A percentile compares a stretch with the other conserved stretches of the same genome.
Conservation (phyloP, 2,329 filamentous ascomycete species). For the Xylariaceae sp. region DNA sequence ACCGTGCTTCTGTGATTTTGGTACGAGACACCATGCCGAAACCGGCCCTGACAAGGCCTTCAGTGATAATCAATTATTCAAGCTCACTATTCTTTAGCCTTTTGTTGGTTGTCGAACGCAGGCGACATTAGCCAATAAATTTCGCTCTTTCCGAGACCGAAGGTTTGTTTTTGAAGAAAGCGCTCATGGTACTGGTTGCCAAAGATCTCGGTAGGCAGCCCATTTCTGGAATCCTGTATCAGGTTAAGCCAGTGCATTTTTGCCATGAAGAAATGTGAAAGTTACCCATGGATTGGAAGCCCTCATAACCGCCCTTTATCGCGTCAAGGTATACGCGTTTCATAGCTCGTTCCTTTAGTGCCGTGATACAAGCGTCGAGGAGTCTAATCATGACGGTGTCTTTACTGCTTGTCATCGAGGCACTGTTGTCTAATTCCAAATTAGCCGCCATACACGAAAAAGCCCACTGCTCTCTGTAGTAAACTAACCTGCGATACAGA, state of each 20-base stretch:
- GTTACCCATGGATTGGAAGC: constrained; percentile 50
- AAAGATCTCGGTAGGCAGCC: constrained; percentile 54
- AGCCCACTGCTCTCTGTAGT: neutral
- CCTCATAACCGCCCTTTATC: constrained; percentile 45
- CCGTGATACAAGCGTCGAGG: constrained; percentile 47
- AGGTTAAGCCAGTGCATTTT: constrained; percentile 12
- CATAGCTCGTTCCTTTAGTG: constrained; percentile 46
- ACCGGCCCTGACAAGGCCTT: too few species aligned
- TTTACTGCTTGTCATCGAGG: constrained; percentile 37
- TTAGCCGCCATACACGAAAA: constrained; percentile 7
- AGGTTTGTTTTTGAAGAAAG: too few species aligned
- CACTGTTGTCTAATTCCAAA: constrained; percentile 36
- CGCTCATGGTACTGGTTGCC: constrained; percentile 29
- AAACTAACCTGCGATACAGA: constrained; percentile 51
- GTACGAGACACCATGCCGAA: too few species aligned
- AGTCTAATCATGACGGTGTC: constrained; percentile 50
- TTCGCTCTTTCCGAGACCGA: too few species aligned
- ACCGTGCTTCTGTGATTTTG: too few species aligned
- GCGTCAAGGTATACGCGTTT: constrained; percentile 52
- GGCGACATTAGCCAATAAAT: too few species aligned
- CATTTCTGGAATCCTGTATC: constrained; percentile 52
- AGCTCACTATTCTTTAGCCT: too few species aligned
- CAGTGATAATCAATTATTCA: too few species aligned
- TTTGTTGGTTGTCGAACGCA: too few species aligned
- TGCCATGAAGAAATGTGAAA: constrained; percentile 2